Evolutionary conservation across 2,329 filamentous ascomycete species (phyloP), one percentile per base, ranked within the genome.

Genomic region (Ascochyta pisi): DNA sequence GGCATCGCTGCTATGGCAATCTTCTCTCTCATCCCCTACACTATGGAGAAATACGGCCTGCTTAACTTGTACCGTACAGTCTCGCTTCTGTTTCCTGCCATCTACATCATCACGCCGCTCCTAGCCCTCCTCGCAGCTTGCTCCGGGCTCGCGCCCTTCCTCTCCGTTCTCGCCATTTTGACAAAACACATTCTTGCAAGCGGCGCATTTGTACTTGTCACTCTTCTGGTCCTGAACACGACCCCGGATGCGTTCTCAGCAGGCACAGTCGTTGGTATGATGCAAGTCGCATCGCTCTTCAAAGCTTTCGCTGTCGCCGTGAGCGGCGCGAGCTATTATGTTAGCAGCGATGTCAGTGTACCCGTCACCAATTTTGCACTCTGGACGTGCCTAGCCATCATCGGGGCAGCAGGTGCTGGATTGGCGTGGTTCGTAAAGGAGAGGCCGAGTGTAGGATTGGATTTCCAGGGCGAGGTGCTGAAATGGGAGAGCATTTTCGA

Each of bases 401-500:
- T 79, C 38, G 78, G 78, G 9, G 61, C 70, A 22, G 65, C 73
- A 1, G 79, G 79, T n/a, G 77, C 77, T 3, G 74, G 67, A 31
- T 64, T 80, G 27, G 78, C 78, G 4, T 77, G 76, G 73, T 79
- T 77, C 44, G 74, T 82, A 9, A 69, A 77, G 41, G 79, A 81
- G 52, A 66, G 75, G 43, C 77, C 78, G 3, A 76, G 76, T 37
- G 77, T 82, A 1, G 78, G 77, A 40, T 72, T 73, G 42, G 79
- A 82, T 55, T 81, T 74, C 62, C 76, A 64, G 43, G 75, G 65
- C 54, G 76, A 74, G 64, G 77, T 75, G 37, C 73, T 75, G 31
- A 76, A 70, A 72, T 81, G 79, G 78, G 79, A 77, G 70, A 78
- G 70, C 43, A 80, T 72, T 55, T 82, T 80, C 51, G 79, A 82